phyloP scores from a whole-genome alignment of 768 basidiomycete genomes.

The Melanogaster broomeanus region DNA sequence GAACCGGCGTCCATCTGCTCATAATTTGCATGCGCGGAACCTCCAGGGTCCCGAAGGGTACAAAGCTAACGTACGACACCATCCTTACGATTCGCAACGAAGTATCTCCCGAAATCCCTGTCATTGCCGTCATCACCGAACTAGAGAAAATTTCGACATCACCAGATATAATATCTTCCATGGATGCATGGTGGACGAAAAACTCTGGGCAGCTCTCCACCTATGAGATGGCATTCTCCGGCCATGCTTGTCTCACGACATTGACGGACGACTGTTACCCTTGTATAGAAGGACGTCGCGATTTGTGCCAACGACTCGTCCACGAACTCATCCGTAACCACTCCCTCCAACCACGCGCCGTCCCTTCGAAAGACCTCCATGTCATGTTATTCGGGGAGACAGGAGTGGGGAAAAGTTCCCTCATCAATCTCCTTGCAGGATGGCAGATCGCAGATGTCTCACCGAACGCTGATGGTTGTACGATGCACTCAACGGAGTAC shows the following conservation, averaged over 20 bases:
- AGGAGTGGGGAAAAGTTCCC: slow-evolving; percentile 37
- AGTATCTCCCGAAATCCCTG: slow-evolving; percentile 15
- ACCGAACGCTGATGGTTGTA: slow-evolving; percentile 32
- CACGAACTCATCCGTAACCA: slow-evolving; percentile 25
- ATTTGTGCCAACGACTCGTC: slow-evolving; percentile 23
- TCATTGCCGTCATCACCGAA: slow-evolving; percentile 33
- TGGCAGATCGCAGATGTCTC: slow-evolving; percentile 27
- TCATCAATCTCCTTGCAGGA: slow-evolving; percentile 40
- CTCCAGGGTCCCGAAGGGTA: slow-evolving; percentile 13
- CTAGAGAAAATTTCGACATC: slow-evolving; percentile 28
- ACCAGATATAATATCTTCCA: slow-evolving; percentile 9
- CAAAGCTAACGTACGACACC: slow-evolving; percentile 19
- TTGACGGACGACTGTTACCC: slow-evolving; percentile 20
- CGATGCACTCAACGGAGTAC: slow-evolving; percentile 27
- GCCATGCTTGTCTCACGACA: slow-evolving; percentile 25
- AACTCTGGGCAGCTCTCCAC: slow-evolving; percentile 12
- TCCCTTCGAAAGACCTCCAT: slow-evolving; percentile 23
- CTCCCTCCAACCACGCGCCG: slow-evolving; percentile 20
- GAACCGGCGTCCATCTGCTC: slow-evolving; percentile 24
- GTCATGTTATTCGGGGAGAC: slow-evolving; percentile 48
- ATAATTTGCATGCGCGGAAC: slow-evolving; percentile 27
- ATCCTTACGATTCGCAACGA: slow-evolving; percentile 16
- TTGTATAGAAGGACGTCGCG: slow-evolving; percentile 14
- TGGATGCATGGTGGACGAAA: slow-evolving; percentile 24
- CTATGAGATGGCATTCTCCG: slow-evolving; percentile 11